A percentile compares a stretch with the other conserved stretches of the same genome.
phyloP scores from a whole-genome alignment of 1,284 basidiomycete genomes.

The Ustilago tritici region DNA sequence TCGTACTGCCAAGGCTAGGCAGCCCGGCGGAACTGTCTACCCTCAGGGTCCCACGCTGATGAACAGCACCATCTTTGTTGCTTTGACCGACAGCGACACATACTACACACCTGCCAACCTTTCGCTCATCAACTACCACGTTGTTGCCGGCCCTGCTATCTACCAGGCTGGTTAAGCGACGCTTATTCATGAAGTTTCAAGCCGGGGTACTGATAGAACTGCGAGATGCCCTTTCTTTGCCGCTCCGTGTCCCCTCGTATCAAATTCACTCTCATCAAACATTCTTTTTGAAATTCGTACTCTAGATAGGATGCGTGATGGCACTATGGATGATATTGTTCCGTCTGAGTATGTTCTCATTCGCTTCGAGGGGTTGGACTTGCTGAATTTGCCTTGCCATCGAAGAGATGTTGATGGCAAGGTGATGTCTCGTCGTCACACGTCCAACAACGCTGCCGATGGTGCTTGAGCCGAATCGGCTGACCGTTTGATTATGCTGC shows the following conservation, averaged over 20 bases:
- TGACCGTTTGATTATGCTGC: background rate
- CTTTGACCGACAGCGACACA: slow-evolving; percentile 42
- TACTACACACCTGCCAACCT: slow-evolving; percentile 53
- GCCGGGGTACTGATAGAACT: background rate
- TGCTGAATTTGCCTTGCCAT: background rate
- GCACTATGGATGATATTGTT: too few species aligned
- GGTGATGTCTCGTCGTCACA: background rate
- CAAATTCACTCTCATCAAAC: too few species aligned
- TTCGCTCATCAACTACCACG: slow-evolving; percentile 51
- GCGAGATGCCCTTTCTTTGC: background rate
- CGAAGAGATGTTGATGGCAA: background rate
- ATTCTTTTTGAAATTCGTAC: too few species aligned
- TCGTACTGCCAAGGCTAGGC: slow-evolving; percentile 50
- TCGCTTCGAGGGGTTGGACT: too few species aligned
- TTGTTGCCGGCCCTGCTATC: slow-evolving; percentile 57
- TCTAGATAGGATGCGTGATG: too few species aligned
- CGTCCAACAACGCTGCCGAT: background rate
- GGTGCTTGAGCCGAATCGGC: background rate
- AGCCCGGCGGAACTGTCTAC: slow-evolving; percentile 47
- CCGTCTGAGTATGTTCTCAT: too few species aligned
- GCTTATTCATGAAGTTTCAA: background rate
- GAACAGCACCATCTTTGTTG: slow-evolving; percentile 57
- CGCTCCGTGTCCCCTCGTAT: background rate
- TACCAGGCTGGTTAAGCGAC: slow-evolving; percentile 54
- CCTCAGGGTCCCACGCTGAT: slow-evolving; percentile 35